phyloP scores from a whole-genome alignment of 352 stramenopile genomes.

The Thalassiosira exigua region DNA sequence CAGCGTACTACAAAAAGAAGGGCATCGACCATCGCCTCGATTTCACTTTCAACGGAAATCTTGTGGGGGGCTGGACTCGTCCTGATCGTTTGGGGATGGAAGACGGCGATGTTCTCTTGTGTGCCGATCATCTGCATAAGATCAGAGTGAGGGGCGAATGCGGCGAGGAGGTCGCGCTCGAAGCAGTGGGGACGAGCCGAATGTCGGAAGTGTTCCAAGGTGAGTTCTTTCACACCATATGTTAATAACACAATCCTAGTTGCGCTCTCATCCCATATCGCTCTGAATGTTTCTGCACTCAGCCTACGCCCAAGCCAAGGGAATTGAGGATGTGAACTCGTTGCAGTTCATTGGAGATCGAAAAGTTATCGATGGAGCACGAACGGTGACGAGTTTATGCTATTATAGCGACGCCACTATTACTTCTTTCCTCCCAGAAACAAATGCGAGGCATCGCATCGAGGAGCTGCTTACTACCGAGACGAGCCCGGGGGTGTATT shows the following conservation, averaged over 20 bases:
- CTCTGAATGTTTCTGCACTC: background rate
- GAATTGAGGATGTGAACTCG: background rate
- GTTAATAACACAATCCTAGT: background rate
- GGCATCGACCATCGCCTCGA: too few relatives aligned
- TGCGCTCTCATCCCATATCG: background rate
- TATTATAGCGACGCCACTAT: background rate
- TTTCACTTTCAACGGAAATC: too few relatives aligned
- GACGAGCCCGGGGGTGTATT: conserved; percentile 20
- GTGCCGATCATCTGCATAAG: too few relatives aligned
- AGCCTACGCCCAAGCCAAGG: background rate
- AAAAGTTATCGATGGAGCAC: background rate
- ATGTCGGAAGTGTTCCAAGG: background rate
- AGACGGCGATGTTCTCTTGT: too few relatives aligned
- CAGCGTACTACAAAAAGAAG: too few relatives aligned
- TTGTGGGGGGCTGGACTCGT: too few relatives aligned
- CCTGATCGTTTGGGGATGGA: too few relatives aligned
- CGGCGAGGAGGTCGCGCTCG: background rate
- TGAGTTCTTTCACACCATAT: too few relatives aligned
- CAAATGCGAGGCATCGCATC: conserved; percentile 28
- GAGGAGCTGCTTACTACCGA: conserved; percentile 21
- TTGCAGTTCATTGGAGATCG: background rate
- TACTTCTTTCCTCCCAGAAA: too few relatives aligned
- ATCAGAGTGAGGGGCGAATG: too few relatives aligned
- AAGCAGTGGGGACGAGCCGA: background rate
- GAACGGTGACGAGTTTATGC: background rate